phyloP scores from a whole-genome alignment of 352 stramenopile genomes.

The Blastocystis hominis region DNA sequence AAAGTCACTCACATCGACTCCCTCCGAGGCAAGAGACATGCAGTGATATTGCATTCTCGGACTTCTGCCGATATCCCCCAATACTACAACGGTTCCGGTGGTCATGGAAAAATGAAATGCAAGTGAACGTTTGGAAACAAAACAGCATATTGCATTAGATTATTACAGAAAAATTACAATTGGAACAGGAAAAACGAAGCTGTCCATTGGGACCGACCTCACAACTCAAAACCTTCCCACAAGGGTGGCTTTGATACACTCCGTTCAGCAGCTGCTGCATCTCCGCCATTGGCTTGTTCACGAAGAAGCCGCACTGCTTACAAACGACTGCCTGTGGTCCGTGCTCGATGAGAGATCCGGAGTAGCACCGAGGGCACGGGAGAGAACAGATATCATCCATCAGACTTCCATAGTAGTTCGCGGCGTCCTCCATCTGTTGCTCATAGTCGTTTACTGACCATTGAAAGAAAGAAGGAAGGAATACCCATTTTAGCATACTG shows the following conservation, averaged over 20 bases:
- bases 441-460: slow-evolving; percentile 32
- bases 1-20: slow-evolving; percentile 19
- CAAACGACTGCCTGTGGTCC: neutral
- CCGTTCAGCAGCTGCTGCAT: neutral
- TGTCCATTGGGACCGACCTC: neutral
- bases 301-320: slow-evolving; percentile 3
- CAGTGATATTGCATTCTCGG: slow-evolving; percentile 98
- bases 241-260: slow-evolving; percentile 22
- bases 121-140: neutral
- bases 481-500: neutral
- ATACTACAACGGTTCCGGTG: slow-evolving; percentile 73
- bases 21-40: slow-evolving; percentile 77
- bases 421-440: neutral
- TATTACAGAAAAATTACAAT: neutral
- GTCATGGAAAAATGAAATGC: slow-evolving; percentile 19
- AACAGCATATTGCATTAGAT: neutral
- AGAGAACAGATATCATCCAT: neutral
- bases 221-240: neutral
- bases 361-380: neutral
- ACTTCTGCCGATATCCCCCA: slow-evolving; percentile 85
- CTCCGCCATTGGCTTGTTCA: neutral
- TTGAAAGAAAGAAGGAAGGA: neutral
- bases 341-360: neutral
- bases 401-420: neutral
- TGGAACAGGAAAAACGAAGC: neutral